Conservation (phyloP, 129 eudicot species). For the Cynara cardunculus region DNA sequence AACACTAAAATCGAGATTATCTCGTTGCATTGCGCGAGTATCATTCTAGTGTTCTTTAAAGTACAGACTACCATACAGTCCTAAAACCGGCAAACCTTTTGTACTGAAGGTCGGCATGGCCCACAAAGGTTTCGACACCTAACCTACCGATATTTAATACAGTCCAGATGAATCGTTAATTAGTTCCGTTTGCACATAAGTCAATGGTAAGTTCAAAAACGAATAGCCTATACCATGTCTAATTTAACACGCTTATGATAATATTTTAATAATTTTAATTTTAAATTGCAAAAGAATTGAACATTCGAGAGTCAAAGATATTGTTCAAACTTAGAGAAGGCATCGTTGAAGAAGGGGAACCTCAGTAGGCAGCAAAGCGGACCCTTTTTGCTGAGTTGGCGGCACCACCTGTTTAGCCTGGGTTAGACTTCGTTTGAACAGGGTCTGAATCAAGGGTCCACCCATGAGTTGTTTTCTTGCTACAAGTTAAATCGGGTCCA, state of each 20-base stretch:
- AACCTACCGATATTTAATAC: too few relatives aligned
- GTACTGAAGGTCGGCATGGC: too few relatives aligned
- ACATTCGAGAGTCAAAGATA: not conserved
- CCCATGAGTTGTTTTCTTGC: conserved; percentile 6
- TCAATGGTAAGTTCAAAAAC: too few relatives aligned
- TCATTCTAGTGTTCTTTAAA: too few relatives aligned
- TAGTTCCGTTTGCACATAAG: too few relatives aligned
- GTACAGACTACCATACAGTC: too few relatives aligned
- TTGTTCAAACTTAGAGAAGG: conserved; percentile 1
- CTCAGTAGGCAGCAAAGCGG: conserved; percentile 7
- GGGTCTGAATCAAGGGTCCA: conserved; percentile 14
- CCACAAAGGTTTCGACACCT: too few relatives aligned
- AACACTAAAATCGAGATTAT: too few relatives aligned
- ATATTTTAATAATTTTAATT: not conserved
- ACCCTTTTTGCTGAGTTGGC: conserved; percentile 19
- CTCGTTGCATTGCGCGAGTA: too few relatives aligned
- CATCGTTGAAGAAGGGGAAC: not conserved
- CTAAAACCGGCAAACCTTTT: too few relatives aligned
- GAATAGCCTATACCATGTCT: too few relatives aligned
- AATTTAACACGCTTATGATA: not conserved
- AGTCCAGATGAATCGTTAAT: too few relatives aligned
- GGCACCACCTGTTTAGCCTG: conserved; percentile 1
- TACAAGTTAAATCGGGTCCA: conserved; percentile 11
- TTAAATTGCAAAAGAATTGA: not conserved
- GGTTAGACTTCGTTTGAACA: conserved; percentile 9